Conservation (phyloP, 768 basidiomycete genomes). For the Mycena kentingensis region DNA sequence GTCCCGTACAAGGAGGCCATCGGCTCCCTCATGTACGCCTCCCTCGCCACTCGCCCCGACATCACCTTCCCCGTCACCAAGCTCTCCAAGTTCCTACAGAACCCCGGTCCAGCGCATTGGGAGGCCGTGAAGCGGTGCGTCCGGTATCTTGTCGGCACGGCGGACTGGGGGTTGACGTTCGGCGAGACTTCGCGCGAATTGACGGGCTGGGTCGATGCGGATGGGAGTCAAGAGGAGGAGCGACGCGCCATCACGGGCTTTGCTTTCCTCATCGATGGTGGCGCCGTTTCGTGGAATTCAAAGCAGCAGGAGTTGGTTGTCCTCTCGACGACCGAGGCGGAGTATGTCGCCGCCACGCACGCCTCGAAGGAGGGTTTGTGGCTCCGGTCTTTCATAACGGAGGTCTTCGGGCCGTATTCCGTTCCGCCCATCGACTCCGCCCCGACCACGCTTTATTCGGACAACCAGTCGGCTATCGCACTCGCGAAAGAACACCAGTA, state of each 20-base stretch:
- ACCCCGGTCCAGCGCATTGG: constrained; percentile 35
- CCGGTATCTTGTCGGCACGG: constrained; percentile 33
- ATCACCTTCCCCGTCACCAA: constrained; percentile 26
- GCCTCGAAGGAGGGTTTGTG: constrained; percentile 18
- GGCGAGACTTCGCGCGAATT: constrained; percentile 16
- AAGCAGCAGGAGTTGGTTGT: constrained; percentile 22
- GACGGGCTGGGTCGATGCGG: constrained; percentile 20
- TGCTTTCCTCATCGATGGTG: constrained; percentile 25
- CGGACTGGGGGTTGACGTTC: constrained; percentile 14
- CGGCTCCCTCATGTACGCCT: constrained; percentile 27
- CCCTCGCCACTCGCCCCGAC: constrained; percentile 30
- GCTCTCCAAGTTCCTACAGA: constrained; percentile 28
- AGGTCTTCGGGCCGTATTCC: constrained; percentile 7
- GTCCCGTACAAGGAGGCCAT: constrained; percentile 25
- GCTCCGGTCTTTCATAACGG: constrained; percentile 8
- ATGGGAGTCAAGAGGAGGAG: constrained; percentile 19
- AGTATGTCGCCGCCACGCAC: constrained; percentile 19
- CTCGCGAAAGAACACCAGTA: background rate
- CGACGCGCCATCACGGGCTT: constrained; percentile 28
- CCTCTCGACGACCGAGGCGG: constrained; percentile 15
- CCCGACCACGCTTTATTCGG: background rate
- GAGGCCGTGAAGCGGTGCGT: constrained; percentile 35
- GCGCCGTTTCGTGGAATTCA: constrained; percentile 28
- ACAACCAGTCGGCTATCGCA: background rate
- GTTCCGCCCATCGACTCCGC: background rate